Base-by-base conservation (phyloP, 371 early-diverging fungal species). In the Mucor racemosus region DNA sequence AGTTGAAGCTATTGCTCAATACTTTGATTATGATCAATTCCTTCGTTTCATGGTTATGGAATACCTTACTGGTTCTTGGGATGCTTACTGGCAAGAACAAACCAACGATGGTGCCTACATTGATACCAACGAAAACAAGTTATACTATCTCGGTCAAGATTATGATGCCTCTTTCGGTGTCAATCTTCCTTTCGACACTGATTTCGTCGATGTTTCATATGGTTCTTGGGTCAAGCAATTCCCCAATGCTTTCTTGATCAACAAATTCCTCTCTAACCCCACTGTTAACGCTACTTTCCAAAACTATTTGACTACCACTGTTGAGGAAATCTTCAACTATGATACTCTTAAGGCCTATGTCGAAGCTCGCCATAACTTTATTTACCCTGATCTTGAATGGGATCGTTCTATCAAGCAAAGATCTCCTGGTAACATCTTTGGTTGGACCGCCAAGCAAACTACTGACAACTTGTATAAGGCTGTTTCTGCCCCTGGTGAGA, bases 121-220 rank as follows among this genome's bases (percentile, higher is more conserved):
- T 46, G 86, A 84, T 53, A 72, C 75, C 21, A 72, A 72, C 1
- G 64, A 74, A 19, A 58, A 68, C 31, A 76, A 72, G 42, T 68
- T 81, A 67, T 80, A 79, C 60, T 86, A 75, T 50, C 71, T 86
- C 17, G 82, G 48, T 10, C 86, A 86, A 72, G 87, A 86, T 60
- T 86, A 75, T 58, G 87, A 86, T 60, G 87, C 77, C 19, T 85
- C 87, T 53, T 86, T 86, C 64, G 87, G 87, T 72, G 76, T 86
- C 67, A 86, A 85, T 69, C 56, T 84, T 58, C 57, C 60, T n/a
- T 73, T 76, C 53, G 68, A 58, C 6, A 64, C 54, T 6, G 66
- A 46, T 15, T 82, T 77, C 48, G 68, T 74, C 46, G 60, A 57
- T 1, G 62, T 74, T 48, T 75, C 84, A n/a, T 85, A 81, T 64